Evolutionary conservation across 805 yeast genomes (phyloP).

Genomic region (Wickerhamomyces tratensis): DNA sequence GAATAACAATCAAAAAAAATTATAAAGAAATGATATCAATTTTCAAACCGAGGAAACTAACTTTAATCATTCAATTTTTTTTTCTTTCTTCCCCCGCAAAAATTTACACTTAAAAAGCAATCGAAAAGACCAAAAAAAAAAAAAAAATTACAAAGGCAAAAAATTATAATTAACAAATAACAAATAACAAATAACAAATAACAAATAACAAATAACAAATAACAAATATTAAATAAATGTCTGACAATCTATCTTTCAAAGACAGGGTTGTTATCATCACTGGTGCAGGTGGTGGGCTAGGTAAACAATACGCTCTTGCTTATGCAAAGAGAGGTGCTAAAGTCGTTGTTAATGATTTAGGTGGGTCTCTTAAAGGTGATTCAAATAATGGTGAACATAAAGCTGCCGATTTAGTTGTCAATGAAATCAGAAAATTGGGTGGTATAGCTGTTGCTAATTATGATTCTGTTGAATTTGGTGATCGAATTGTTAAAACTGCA

Average conservation of each 20-base stretch:
- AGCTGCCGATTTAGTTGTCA: slow-evolving; percentile 86
- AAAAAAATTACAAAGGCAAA: no score
- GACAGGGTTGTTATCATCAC: slow-evolving; percentile 88
- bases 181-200: no score
- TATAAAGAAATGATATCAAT: no score
- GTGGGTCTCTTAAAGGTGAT: slow-evolving; percentile 71
- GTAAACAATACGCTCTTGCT: slow-evolving; percentile 77
- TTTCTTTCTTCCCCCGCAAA: no score
- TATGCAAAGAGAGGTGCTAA: slow-evolving; percentile 89
- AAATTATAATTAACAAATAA: no score
- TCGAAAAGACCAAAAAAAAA: no score
- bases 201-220: no score
- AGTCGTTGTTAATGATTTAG: slow-evolving; percentile 91
- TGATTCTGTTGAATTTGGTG: slow-evolving; percentile 84
- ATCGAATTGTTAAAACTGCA: slow-evolving; percentile 77
- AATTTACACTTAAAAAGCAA: no score
- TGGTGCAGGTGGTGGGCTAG: slow-evolving; percentile 98
- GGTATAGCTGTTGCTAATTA: slow-evolving; percentile 91
- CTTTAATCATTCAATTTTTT: no score
- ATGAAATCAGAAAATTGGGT: slow-evolving; percentile 66
- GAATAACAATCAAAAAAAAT: no score
- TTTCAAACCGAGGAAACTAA: no score
- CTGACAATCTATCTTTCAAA: slow-evolving; percentile 38
- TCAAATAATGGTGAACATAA: slow-evolving; percentile 58
- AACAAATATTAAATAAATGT: no score